Percentiles rank a stretch among this genome's conserved stretches.
These are phyloP conservation scores for Elsinoe batatas DNA, from an alignment of 2,329 filamentous ascomycete species.

Conservation along the genomic window DNA sequence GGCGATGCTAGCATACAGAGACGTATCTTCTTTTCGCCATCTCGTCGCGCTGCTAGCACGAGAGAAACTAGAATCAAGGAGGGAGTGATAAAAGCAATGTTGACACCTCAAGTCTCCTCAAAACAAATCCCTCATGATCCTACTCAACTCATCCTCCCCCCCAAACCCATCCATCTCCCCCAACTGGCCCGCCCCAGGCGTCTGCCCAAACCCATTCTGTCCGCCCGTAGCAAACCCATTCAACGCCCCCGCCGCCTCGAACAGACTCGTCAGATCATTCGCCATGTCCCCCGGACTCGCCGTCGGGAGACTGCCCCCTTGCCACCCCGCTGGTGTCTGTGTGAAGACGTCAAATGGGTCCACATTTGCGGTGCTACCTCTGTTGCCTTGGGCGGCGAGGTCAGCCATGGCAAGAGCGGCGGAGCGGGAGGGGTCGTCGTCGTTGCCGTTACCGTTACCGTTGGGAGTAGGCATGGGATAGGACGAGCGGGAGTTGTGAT, in stretches of 20 bases:
- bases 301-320: conserved; percentile 30
- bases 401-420: conserved; percentile 58
- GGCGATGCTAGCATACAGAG: no score
- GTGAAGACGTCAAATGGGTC: conserved; percentile 25
- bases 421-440: conserved; percentile 47
- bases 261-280: conserved; percentile 53
- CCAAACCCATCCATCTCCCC: conserved; percentile 32
- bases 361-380: background rate
- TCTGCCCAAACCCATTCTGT: conserved; percentile 7
- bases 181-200: conserved; percentile 11
- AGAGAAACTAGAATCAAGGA: no score
- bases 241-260: conserved; percentile 52
- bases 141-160: conserved; percentile 49
- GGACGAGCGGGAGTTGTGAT: background rate
- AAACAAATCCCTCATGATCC: conserved; percentile 51
- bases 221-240: conserved; percentile 14
- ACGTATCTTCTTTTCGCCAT: no score
- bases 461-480: background rate
- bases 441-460: background rate
- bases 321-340: conserved; percentile 15
- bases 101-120: no score
- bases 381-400: conserved; percentile 45
- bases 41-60: no score
- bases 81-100: no score
- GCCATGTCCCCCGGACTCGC: conserved; percentile 52